phyloP scores from a whole-genome alignment of 73 alveolate genomes.

The Uronychia setigera region DNA sequence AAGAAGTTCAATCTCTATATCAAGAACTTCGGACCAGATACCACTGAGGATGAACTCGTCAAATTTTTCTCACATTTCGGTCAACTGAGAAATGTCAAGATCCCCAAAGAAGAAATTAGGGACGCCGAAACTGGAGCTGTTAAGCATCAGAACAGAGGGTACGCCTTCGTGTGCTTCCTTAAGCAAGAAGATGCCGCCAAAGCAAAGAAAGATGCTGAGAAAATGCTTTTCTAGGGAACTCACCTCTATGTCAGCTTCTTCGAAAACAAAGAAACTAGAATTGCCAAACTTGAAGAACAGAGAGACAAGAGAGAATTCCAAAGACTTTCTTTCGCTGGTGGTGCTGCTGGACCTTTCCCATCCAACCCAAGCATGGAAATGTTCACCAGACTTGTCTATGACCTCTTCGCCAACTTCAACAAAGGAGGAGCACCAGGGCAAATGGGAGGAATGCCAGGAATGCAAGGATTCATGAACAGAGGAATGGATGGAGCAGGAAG shows the following conservation, averaged over 20 bases:
- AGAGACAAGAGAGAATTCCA: slow-evolving; percentile 18
- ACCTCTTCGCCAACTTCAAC: neutral
- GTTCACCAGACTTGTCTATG: neutral
- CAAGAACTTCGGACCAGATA: slow-evolving; percentile 16
- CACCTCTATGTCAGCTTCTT: slow-evolving; percentile 13
- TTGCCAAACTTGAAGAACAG: slow-evolving; percentile 8
- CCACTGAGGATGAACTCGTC: slow-evolving; percentile 8
- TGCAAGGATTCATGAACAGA: neutral
- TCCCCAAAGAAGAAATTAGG: neutral
- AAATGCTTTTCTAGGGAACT: slow-evolving; percentile 7
- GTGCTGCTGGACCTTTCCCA: neutral
- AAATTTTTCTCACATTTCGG: slow-evolving; percentile 18
- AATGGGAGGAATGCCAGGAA: slow-evolving; percentile 1
- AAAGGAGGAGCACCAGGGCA: slow-evolving; percentile 1
- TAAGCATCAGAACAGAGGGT: slow-evolving; percentile 5
- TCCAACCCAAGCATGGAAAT: neutral
- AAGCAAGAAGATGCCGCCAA: slow-evolving; percentile 39
- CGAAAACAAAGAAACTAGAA: slow-evolving; percentile 35
- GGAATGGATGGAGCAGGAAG: neutral
- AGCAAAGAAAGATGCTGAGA: slow-evolving; percentile 23
- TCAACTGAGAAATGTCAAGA: slow-evolving; percentile 18
- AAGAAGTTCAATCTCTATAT: slow-evolving; percentile 28
- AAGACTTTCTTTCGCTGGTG: slow-evolving; percentile 2
- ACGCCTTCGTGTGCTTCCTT: slow-evolving; percentile 30
- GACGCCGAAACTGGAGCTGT: neutral